Evolutionary conservation across 768 basidiomycete genomes (phyloP).

Genomic region (Tulasnella sp.): DNA sequence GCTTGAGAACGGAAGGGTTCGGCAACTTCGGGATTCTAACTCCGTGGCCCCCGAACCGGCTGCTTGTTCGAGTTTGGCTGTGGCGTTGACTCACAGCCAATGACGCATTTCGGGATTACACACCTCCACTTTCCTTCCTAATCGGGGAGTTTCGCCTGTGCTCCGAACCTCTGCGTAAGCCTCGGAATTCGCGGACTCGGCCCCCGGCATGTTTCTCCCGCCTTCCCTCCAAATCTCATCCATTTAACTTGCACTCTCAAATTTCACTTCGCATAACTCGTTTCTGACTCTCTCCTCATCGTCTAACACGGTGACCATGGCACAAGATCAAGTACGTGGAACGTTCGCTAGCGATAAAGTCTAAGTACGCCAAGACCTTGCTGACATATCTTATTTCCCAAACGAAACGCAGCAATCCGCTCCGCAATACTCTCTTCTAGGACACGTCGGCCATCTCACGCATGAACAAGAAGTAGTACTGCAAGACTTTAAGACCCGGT

Average conservation of each 20-base stretch:
- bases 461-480: conserved; percentile 48
- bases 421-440: conserved; percentile 19
- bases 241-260: neutral
- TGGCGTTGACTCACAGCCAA: conserved; percentile 2
- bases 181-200: conserved; percentile 3
- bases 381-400: neutral
- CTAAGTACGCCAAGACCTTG: neutral
- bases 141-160: neutral
- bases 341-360: neutral
- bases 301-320: neutral
- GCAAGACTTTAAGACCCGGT: conserved; percentile 49
- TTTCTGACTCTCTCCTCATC: neutral
- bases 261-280: neutral
- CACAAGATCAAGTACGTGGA: neutral
- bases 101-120: neutral
- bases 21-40: neutral
- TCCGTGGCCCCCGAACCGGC: neutral
- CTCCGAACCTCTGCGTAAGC: neutral
- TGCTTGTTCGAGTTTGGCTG: neutral
- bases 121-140: neutral
- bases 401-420: neutral
- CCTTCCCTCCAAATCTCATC: neutral
- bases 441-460: conserved; percentile 48
- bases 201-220: neutral
- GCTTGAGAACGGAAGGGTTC: neutral